Conservation (phyloP, 75 land plant genomes). For the Isoetes taiwanensis region DNA sequence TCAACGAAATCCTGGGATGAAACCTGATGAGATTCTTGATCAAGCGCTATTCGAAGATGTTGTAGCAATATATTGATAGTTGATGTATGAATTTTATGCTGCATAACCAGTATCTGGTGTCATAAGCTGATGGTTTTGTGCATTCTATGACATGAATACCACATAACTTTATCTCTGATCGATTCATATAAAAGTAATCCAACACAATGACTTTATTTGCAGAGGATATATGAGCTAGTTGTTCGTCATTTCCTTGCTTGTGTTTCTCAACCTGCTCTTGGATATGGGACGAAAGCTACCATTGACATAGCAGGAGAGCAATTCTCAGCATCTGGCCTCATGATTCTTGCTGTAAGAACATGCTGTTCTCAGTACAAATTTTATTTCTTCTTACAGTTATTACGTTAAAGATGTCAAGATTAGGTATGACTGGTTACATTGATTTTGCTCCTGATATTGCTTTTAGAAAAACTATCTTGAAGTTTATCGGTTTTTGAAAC, state of each 20-base stretch:
- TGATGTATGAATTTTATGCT: too few relatives aligned
- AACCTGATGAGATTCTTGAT: too few relatives aligned
- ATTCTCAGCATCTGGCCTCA: constrained; percentile 76
- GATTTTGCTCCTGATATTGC: neutral
- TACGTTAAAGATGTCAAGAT: neutral
- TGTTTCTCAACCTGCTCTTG: constrained; percentile 93
- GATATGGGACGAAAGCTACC: constrained; percentile 78
- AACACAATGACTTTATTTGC: constrained; percentile 8
- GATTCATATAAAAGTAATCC: neutral
- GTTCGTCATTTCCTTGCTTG: constrained; percentile 97
- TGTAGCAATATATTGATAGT: too few relatives aligned
- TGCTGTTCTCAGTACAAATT: neutral
- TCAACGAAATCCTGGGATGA: too few relatives aligned
- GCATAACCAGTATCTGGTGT: too few relatives aligned
- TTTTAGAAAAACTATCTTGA: constrained; percentile 86
- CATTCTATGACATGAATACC: too few relatives aligned
- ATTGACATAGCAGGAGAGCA: constrained; percentile 92
- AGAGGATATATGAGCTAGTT: constrained; percentile 87
- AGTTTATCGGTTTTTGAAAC: constrained; percentile 73
- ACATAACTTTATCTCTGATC: too few relatives aligned
- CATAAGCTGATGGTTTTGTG: too few relatives aligned
- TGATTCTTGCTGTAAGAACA: constrained; percentile 53
- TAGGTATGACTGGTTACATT: neutral
- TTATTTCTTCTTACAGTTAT: neutral
- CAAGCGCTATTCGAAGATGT: too few relatives aligned